Percentiles rank a stretch among this genome's conserved stretches.
Conservation (phyloP, 2,329 filamentous ascomycete genomes). For the Teratosphaeria viscida region DNA sequence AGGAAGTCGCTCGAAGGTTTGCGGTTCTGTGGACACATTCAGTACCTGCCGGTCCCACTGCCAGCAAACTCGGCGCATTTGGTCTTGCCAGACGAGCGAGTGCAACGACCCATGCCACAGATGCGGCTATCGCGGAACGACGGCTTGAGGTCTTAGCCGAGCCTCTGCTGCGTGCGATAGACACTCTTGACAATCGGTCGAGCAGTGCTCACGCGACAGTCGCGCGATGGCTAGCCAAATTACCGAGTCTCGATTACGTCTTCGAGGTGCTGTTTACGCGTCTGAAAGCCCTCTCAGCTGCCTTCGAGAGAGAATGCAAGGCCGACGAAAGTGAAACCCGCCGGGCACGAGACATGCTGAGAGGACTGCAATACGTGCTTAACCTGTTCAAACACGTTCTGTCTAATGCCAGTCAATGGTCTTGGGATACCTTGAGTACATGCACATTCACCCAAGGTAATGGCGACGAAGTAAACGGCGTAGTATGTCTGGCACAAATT, state of each 20-base stretch:
- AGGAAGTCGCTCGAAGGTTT: conserved; percentile 58
- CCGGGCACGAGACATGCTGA: conserved; percentile 3
- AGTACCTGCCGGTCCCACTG: conserved; percentile 22
- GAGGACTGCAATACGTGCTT: conserved; percentile 69
- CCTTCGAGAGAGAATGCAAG: not conserved
- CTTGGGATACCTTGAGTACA: conserved; percentile 14
- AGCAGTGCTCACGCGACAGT: conserved; percentile 67
- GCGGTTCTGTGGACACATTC: conserved; percentile 73
- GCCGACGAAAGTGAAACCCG: not conserved
- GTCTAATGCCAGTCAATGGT: conserved; percentile 40
- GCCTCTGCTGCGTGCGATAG: conserved; percentile 71
- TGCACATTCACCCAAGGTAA: conserved; percentile 3
- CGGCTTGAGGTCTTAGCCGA: conserved; percentile 57
- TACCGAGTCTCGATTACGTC: conserved; percentile 42
- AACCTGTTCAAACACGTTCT: conserved; percentile 64
- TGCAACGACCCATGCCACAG: conserved; percentile 15
- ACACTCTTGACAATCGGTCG: conserved; percentile 61
- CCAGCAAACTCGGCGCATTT: conserved; percentile 6
- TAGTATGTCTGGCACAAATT: not conserved
- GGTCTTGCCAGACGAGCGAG: conserved; percentile 18
- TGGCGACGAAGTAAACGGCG: not conserved
- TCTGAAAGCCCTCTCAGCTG: not conserved
- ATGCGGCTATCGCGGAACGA: conserved; percentile 9
- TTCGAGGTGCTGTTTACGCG: conserved; percentile 25
- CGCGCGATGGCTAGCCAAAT: conserved; percentile 66